Conservation (phyloP, 148 eudicot genomes). For the Vaccinium corymbosum region DNA sequence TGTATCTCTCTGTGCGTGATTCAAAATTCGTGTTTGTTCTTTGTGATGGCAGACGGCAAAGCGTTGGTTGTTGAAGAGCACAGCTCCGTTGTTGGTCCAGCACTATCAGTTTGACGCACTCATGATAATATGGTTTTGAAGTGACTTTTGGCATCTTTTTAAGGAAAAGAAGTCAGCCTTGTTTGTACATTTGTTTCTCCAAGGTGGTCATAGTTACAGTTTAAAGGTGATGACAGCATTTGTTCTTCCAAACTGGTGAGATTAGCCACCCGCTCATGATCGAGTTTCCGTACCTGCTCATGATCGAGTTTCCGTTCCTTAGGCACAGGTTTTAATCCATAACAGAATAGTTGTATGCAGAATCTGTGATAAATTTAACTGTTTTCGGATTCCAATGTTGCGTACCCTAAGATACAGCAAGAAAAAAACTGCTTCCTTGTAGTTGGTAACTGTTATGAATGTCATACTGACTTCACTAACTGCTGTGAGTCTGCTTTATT, state of each 20-base stretch:
- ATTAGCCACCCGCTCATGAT: slow-evolving; percentile 3
- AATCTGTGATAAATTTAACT: not conserved
- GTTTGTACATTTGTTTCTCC: slow-evolving; percentile 29
- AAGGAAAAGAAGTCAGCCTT: not conserved
- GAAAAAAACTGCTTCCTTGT: not conserved
- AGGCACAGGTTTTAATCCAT: not conserved
- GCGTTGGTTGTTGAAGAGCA: slow-evolving; percentile 17
- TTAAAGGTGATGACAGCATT: slow-evolving; percentile 18
- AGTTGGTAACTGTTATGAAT: not conserved
- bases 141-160: slow-evolving; percentile 6
- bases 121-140: not conserved
- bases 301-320: not conserved
- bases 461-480: not conserved
- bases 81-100: not conserved
- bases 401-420: not conserved
- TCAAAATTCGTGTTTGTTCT: not conserved
- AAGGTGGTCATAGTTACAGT: slow-evolving; percentile 17
- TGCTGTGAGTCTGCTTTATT: not conserved
- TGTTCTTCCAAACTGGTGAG: slow-evolving; percentile 2
- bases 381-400: not conserved
- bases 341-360: not conserved
- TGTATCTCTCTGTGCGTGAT: not conserved
- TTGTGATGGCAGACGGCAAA: slow-evolving; percentile 25
- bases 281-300: not conserved
- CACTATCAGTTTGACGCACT: slow-evolving; percentile 12